Evolutionary conservation across 306 rosid genomes (phyloP), one percentile per base, ranked within the genome.

Genomic region (Cucumis melo): DNA sequence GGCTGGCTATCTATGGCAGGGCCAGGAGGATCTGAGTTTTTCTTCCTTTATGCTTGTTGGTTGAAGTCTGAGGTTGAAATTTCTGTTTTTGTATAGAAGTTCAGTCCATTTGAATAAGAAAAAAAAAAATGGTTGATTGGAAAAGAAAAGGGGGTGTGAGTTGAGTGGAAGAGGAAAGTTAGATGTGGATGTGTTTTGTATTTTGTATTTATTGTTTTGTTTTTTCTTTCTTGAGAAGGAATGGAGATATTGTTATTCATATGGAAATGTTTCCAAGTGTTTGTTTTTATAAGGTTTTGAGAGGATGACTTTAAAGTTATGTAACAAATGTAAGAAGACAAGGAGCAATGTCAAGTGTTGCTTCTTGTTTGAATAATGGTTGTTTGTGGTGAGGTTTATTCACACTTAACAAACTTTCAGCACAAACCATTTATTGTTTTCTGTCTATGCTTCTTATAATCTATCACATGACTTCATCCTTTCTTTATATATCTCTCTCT

Each of bases 311-410:
- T 71, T 72, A 72, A 72, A 23, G 20, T 72, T 50, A 73, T 73
- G 29, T 73, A 50, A 51, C 77, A 73, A 73, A 73, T 9, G 16
- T 51, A 3, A 51, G 76, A 73, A 73, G 77, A 73, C 77, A 73
- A 72, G 51, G 59, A 32, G 17, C 41, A 15, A 48, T 72, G 76
- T 72, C 60, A 50, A 24, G 44, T 27, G 58, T 41, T 72, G 59
- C 2, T 50, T 72, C 5, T 50, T 72, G 60, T 72, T 50, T 27
- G 60, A 32, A 50, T 48, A 16, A 1, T 21, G 36, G 36, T 46
- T 46, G 58, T 48, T 8, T 73, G n/a, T 42, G 12, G 54, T 19
- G 50, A 64, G 29, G 72, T 27, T 65, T 19, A 9, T 73, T 14
- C 27, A 1, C 59, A 71, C 48, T 71, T 21, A 46, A 23, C 42